phyloP scores from a whole-genome alignment of 352 stramenopile species.

The Thalassiosira sp. region DNA sequence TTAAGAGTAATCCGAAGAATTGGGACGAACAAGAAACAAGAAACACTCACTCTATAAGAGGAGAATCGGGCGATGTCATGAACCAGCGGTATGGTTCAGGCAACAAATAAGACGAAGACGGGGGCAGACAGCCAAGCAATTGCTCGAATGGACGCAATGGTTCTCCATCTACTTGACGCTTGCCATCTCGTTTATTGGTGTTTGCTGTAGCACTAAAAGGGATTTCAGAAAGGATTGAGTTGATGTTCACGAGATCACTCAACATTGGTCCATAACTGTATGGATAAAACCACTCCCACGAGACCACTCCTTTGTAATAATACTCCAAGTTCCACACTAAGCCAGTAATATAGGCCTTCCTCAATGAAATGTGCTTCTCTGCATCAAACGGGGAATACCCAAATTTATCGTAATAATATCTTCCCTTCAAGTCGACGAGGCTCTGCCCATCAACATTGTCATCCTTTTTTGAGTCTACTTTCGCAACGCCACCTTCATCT shows the following conservation, averaged over 20 bases:
- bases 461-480: slow-evolving; percentile 23
- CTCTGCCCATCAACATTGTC: slow-evolving; percentile 33
- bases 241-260: slow-evolving; percentile 78
- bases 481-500: slow-evolving; percentile 36
- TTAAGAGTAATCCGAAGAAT: neutral
- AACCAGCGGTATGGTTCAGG: slow-evolving; percentile 92
- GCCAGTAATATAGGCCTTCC: slow-evolving; percentile 95
- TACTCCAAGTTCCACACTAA: slow-evolving; percentile 98
- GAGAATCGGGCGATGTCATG: slow-evolving; percentile 92
- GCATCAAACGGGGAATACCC: slow-evolving; percentile 81
- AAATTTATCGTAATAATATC: slow-evolving; percentile 90
- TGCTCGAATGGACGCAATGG: slow-evolving; percentile 96
- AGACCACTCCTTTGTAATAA: slow-evolving; percentile 96
- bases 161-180: slow-evolving; percentile 83
- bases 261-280: slow-evolving; percentile 95
- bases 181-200: slow-evolving; percentile 46
- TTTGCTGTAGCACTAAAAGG: slow-evolving; percentile 56
- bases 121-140: slow-evolving; percentile 95
- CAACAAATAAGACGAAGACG: slow-evolving; percentile 92
- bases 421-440: slow-evolving; percentile 72
- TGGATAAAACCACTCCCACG: slow-evolving; percentile 99
- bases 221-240: slow-evolving; percentile 68
- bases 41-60: slow-evolving; percentile 89
- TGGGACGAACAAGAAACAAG: slow-evolving; percentile 63
- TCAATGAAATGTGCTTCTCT: slow-evolving; percentile 88